Evolutionary conservation across 1,284 basidiomycete species (phyloP).

Genomic region (Cerioporus squamosus): DNA sequence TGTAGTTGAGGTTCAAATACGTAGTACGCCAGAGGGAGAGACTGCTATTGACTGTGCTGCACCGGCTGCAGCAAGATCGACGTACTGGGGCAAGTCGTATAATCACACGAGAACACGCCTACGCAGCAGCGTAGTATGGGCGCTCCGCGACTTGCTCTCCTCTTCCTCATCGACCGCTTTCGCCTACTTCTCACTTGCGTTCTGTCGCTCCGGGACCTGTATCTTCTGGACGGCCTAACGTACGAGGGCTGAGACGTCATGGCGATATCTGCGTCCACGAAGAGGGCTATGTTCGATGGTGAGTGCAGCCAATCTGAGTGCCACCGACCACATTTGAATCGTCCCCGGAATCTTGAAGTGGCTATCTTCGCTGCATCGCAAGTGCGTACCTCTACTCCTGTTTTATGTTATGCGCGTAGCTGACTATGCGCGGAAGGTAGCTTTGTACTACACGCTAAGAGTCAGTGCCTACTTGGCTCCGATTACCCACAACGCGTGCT

Average conservation of each 20-base stretch:
- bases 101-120: too few species aligned
- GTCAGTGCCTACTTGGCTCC: conserved; percentile 34
- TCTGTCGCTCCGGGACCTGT: too few species aligned
- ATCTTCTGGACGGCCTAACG: too few species aligned
- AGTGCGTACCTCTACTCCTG: conserved; percentile 43
- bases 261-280: conserved; percentile 44
- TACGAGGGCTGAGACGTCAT: conserved; percentile 5
- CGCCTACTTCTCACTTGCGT: too few species aligned
- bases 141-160: too few species aligned
- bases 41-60: too few species aligned
- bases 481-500: background rate
- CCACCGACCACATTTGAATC: background rate
- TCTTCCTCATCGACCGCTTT: too few species aligned
- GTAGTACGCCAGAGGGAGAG: too few species aligned
- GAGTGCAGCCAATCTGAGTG: conserved; percentile 12
- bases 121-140: too few species aligned
- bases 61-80: too few species aligned
- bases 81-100: too few species aligned
- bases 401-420: conserved; percentile 10
- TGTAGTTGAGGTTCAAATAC: too few species aligned
- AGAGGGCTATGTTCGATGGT: conserved; percentile 54
- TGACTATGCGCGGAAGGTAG: conserved; percentile 41
- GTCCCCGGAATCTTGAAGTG: conserved; percentile 40
- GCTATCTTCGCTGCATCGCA: conserved; percentile 67
- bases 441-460: conserved; percentile 53